Percentiles rank a stretch among this genome's conserved stretches.
phyloP scores from a whole-genome alignment of 2,329 filamentous ascomycete species.

The Podosphaera leucotricha region DNA sequence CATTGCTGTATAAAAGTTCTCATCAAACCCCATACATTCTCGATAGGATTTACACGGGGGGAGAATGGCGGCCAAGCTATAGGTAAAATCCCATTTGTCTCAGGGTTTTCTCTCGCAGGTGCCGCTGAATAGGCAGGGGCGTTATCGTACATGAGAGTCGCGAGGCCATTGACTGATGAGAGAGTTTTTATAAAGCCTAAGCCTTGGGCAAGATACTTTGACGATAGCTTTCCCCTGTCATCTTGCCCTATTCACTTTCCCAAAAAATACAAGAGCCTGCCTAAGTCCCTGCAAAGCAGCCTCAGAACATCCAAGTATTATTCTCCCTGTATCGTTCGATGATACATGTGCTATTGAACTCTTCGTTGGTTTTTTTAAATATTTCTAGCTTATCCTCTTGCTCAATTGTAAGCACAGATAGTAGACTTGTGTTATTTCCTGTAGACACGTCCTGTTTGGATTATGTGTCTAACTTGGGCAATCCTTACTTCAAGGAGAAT shows the following conservation, averaged over 20 bases:
- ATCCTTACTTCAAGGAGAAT: too few relatives aligned
- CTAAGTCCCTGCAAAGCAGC: too few relatives aligned
- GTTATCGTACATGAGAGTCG: background rate
- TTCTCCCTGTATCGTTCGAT: background rate
- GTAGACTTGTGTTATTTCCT: too few relatives aligned
- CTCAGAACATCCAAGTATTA: background rate
- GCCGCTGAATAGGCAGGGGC: background rate
- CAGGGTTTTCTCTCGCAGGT: background rate
- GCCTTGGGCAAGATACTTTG: background rate
- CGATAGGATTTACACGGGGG: conserved; percentile 8
- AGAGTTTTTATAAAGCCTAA: background rate
- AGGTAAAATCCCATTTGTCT: background rate
- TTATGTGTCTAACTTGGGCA: too few relatives aligned
- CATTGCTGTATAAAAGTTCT: background rate
- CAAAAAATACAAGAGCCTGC: background rate
- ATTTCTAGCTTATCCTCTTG: background rate
- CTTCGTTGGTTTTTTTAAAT: too few relatives aligned
- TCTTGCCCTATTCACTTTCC: background rate
- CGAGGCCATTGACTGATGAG: background rate
- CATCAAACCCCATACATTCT: conserved; percentile 8
- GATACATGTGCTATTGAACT: background rate
- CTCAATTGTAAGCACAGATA: too few relatives aligned
- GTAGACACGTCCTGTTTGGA: background rate
- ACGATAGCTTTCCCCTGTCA: background rate
- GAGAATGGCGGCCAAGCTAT: conserved; percentile 24